Base-by-base conservation (phyloP, 306 rosid genomes). In the Trichosanthes truncata region DNA sequence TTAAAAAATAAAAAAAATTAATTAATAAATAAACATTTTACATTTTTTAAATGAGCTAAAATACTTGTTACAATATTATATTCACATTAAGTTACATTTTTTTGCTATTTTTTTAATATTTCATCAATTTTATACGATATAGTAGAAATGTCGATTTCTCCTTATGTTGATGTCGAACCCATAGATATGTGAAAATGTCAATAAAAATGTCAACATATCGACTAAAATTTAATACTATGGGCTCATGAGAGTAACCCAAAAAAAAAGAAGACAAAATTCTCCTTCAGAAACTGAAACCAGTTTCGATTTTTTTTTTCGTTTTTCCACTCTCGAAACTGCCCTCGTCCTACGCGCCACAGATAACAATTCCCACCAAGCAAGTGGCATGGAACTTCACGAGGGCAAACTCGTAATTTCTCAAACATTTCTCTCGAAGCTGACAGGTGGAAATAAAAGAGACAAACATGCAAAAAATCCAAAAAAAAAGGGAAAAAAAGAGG, bases 391-490 rank as follows among this genome's bases (percentile, higher is more conserved):
- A 79, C 0, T 33, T 49, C 3, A 2, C 0, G 67, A 81, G 85
- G 93, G 81, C 14, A 80, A 0, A 49, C 76, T 0, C 0, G 92
- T 61, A 57, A 57, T 15, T 68, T 0, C 0, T 1, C 0, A 0
- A 5, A 0, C 9, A 21, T 3, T 33, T 62, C 45, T 5, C 26
- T 40, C 20, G 13, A 61, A 11, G 18, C 33, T 77, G 81, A 56
- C 86, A 80, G 63, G 66, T 82, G 87, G 84, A 72, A 38, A 48
- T 12, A 23, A 15, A 36, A 48, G 31, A 35, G 65, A 15, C n/a
- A 51, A 76, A 12, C 97, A 94, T 94, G 98, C 98, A 92, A 69
- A 80, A 87, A 89, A 78, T 80, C 87, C 97, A 92, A 86, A 82
- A 33, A 1, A 2, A 33, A 49, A 46, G 76, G n/a, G n/a, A 43